Percentiles rank a stretch among this genome's conserved stretches.
Evolutionary conservation across 2,329 filamentous ascomycete genomes (phyloP).

Genomic region (Fusarium foetens): DNA sequence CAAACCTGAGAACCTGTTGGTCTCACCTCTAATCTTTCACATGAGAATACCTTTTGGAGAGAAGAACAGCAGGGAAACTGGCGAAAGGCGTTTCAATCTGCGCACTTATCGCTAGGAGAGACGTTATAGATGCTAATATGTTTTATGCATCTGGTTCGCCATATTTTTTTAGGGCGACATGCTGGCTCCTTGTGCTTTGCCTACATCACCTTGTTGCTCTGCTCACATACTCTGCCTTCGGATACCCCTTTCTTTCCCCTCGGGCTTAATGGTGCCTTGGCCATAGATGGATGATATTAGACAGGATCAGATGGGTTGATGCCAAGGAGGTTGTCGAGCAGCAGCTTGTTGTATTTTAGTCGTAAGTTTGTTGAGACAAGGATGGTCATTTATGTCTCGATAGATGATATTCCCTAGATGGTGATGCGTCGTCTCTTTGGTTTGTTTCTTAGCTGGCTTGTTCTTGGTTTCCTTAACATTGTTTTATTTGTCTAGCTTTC

Average conservation of each 20-base stretch:
- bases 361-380: slow-evolving; percentile 47
- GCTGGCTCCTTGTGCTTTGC: slow-evolving; percentile 12
- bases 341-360: slow-evolving; percentile 55
- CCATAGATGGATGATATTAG: slow-evolving; percentile 48
- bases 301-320: slow-evolving; percentile 48
- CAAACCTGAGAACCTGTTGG: slow-evolving; percentile 10
- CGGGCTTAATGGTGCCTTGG: slow-evolving; percentile 47
- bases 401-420: slow-evolving; percentile 45
- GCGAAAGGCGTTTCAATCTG: slow-evolving; percentile 31
- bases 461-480: slow-evolving; percentile 49
- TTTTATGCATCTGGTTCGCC: slow-evolving; percentile 44
- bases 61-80: slow-evolving; percentile 35
- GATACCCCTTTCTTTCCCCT: slow-evolving; percentile 41
- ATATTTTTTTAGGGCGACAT: slow-evolving; percentile 44
- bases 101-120: slow-evolving; percentile 24
- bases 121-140: slow-evolving; percentile 37
- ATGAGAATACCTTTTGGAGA: slow-evolving; percentile 35
- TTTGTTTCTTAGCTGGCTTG: slow-evolving; percentile 53
- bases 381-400: slow-evolving; percentile 48
- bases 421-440: slow-evolving; percentile 48
- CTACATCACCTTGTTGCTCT: slow-evolving; percentile 36
- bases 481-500: slow-evolving; percentile 42
- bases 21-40: slow-evolving; percentile 27
- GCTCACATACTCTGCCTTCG: slow-evolving; percentile 42
- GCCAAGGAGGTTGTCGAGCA: slow-evolving; percentile 44